These are phyloP conservation scores for Phaeotremella skinneri DNA, from an alignment of 768 basidiomycete species.

Conservation along the genomic window DNA sequence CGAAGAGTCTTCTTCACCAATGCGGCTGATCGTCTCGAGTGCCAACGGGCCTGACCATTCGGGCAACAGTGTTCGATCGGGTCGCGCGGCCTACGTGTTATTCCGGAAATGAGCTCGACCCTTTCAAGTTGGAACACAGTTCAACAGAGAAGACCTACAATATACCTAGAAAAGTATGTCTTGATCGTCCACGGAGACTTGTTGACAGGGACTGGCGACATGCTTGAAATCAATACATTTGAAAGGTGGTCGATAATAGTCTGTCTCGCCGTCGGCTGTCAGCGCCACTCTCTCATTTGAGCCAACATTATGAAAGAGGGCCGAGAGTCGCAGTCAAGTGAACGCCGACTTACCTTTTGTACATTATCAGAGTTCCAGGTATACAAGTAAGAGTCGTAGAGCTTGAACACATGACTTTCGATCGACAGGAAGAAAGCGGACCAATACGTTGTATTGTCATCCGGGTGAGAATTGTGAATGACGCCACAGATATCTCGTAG, in stretches of 20 bases:
- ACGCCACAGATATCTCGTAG: not conserved
- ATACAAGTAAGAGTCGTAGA: not conserved
- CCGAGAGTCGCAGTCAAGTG: not conserved
- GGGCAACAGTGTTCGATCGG: not conserved
- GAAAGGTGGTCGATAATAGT: not conserved
- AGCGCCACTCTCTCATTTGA: not conserved
- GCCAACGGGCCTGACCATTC: not conserved
- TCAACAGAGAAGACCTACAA: not conserved
- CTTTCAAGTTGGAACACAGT: not conserved
- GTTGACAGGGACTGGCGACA: not conserved
- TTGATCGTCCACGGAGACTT: not conserved
- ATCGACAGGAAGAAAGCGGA: not conserved
- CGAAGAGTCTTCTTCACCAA: not conserved
- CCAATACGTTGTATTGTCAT: not conserved
- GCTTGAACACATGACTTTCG: not conserved
- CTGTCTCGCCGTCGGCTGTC: not conserved
- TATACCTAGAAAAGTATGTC: not conserved
- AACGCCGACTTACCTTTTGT: not conserved
- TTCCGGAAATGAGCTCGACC: not conserved
- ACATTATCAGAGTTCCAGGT: not conserved
- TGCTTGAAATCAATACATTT: not conserved
- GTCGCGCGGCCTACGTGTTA: not conserved
- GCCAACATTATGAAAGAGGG: not conserved
- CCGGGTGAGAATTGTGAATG: not conserved
- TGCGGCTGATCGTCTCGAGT: not conserved